These are phyloP conservation scores for Nakazawaea anatomiae DNA, from an alignment of 805 yeast species.

Conservation along the genomic window DNA sequence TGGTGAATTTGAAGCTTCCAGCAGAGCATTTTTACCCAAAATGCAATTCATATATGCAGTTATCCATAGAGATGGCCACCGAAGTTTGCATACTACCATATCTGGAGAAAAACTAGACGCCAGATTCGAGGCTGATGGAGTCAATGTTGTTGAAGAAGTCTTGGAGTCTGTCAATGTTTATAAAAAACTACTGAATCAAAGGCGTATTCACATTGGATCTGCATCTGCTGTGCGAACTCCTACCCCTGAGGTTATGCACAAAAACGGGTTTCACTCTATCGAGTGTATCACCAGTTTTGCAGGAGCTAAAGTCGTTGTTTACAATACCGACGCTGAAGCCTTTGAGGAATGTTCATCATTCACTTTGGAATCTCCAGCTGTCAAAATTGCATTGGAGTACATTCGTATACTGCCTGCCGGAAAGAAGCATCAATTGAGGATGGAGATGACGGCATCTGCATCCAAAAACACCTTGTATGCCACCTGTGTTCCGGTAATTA, in stretches of 20 bases:
- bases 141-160: conserved; percentile 47
- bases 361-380: conserved; percentile 69
- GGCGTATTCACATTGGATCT: conserved; percentile 3
- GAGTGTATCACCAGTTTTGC: conserved; percentile 54
- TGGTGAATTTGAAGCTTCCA: conserved; percentile 41
- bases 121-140: conserved; percentile 50
- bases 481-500: conserved; percentile 71
- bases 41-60: conserved; percentile 52
- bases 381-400: conserved; percentile 53
- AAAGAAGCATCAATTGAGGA: conserved; percentile 38
- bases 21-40: conserved; percentile 63
- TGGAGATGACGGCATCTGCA: conserved; percentile 56
- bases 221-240: background rate
- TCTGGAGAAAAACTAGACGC: conserved; percentile 70
- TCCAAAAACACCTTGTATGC: conserved; percentile 70
- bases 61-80: conserved; percentile 17
- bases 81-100: conserved; percentile 42
- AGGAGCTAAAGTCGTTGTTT: conserved; percentile 59
- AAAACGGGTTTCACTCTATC: conserved; percentile 28
- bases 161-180: conserved; percentile 36
- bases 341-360: conserved; percentile 42
- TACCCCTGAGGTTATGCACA: conserved; percentile 10
- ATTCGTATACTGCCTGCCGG: conserved; percentile 26
- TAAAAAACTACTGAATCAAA: conserved; percentile 29
- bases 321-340: conserved; percentile 36